These are phyloP conservation scores for Senna tora DNA, from an alignment of 306 rosid genomes.

Conservation along the genomic window DNA sequence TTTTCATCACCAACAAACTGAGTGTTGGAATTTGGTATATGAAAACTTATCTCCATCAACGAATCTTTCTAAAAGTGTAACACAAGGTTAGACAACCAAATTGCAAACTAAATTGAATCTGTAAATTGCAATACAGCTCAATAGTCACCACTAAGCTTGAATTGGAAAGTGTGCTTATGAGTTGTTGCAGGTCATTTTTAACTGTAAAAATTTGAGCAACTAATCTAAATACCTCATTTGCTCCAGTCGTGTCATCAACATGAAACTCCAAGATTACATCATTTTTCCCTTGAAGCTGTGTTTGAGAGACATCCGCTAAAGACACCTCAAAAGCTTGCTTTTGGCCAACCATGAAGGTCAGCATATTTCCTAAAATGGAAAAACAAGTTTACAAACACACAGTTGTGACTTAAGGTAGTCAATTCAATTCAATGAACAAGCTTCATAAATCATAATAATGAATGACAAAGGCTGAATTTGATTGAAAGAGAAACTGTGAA, in stretches of 20 bases:
- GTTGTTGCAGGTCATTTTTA: constrained; percentile 21
- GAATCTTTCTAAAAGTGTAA: constrained; percentile 86
- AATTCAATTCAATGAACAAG: constrained; percentile 15
- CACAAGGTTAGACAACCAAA: constrained; percentile 24
- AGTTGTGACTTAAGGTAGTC: constrained; percentile 9
- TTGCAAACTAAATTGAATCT: neutral
- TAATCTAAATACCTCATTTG: constrained; percentile 73
- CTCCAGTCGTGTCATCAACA: constrained; percentile 97
- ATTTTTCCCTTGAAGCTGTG: constrained; percentile 94
- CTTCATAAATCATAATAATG: too few relatives aligned
- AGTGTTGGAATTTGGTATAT: constrained; percentile 94
- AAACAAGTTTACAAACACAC: constrained; percentile 29
- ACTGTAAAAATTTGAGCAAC: neutral
- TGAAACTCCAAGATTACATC: constrained; percentile 95
- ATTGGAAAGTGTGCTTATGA: constrained; percentile 19
- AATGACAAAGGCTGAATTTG: constrained; percentile 12
- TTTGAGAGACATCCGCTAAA: constrained; percentile 95
- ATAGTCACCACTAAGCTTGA: constrained; percentile 8
- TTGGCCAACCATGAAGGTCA: constrained; percentile 82
- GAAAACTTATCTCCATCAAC: constrained; percentile 96
- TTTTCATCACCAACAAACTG: constrained; percentile 97
- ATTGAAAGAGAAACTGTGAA: constrained; percentile 13
- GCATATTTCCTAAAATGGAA: constrained; percentile 79
- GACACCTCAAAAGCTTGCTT: constrained; percentile 99
- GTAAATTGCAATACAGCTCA: constrained; percentile 11